Base-by-base conservation (phyloP, 306 rosid species). In the Datisca glomerata region DNA sequence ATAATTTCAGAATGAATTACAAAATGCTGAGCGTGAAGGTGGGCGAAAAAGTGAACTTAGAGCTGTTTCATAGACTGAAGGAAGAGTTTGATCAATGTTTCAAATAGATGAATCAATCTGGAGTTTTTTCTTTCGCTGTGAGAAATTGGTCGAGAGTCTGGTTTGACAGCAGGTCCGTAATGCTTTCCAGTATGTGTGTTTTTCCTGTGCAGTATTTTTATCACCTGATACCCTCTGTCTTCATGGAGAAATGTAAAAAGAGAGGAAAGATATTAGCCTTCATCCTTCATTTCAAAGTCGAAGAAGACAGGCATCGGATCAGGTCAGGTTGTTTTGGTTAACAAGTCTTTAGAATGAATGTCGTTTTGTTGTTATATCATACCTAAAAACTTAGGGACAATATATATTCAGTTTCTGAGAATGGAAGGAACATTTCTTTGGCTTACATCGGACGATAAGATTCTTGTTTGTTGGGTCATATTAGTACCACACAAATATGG, bases 31-130 rank as follows among this genome's bases (percentile, higher is more conserved):
- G 38, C 39, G 34, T 38, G 44, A 39, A 51, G 56, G 3, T 10
- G 49, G 35, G 6, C 45, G 19, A 17, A 36, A 28, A 56, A 68
- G 64, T 37, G 45, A 35, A 38, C 31, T 51, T 45, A 61, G 62
- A 56, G 86, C 93, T 34, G 23, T 45, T 37, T 76, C 76, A 28
- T 85, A 79, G 86, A 66, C 40, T 56, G n/a, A n/a, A 28, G 11
- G 66, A 49, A 24, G 47, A 9, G 29, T 38, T 32, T 14, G 24
- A 43, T 40, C 25, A 46, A 43, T 46, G n/a, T n/a, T 59, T 56
- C 56, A 44, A 56, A 37, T 49, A 41, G 49, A 47, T 63, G 63
- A 66, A 52, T 68, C 67, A 51, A 50, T n/a, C 56, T 2, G 20
- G 21, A 54, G 60, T 33, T 47, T 36, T 41, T 39, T 31, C 22